Evolutionary conservation across 257 asterid genomes (phyloP).

Genomic region (Osmanthus fragrans): DNA sequence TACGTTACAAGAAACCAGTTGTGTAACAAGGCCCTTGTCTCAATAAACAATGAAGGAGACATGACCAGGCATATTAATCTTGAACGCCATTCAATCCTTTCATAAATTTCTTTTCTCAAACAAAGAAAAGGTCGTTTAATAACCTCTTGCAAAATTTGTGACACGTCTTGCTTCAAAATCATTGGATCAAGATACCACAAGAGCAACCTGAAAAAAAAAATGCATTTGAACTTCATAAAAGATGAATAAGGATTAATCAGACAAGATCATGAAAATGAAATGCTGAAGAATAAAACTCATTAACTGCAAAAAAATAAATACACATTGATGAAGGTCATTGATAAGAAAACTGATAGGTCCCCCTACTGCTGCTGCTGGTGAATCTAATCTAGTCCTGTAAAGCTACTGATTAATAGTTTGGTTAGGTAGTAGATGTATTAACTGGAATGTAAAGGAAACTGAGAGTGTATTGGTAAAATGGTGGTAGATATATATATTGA

Average conservation of each 20-base stretch:
- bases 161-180: constrained; percentile 58
- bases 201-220: constrained; percentile 54
- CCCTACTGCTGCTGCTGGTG: too few relatives aligned
- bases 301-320: neutral
- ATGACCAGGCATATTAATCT: constrained; percentile 54
- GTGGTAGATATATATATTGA: too few relatives aligned
- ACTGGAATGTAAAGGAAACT: too few relatives aligned
- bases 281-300: neutral
- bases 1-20: constrained; percentile 73
- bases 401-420: too few relatives aligned
- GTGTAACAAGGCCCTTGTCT: constrained; percentile 72
- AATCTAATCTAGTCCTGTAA: too few relatives aligned
- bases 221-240: neutral
- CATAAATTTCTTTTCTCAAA: constrained; percentile 45
- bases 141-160: constrained; percentile 55
- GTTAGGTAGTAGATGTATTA: too few relatives aligned
- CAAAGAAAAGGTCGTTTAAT: constrained; percentile 56
- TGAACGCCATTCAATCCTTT: constrained; percentile 68
- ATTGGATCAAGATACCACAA: constrained; percentile 70
- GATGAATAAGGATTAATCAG: neutral
- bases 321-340: neutral
- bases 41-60: constrained; percentile 66
- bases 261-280: neutral
- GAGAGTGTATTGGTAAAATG: too few relatives aligned
- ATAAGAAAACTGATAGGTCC: neutral